Base-by-base conservation (phyloP, 129 eudicot genomes). In the Mikania micrantha region DNA sequence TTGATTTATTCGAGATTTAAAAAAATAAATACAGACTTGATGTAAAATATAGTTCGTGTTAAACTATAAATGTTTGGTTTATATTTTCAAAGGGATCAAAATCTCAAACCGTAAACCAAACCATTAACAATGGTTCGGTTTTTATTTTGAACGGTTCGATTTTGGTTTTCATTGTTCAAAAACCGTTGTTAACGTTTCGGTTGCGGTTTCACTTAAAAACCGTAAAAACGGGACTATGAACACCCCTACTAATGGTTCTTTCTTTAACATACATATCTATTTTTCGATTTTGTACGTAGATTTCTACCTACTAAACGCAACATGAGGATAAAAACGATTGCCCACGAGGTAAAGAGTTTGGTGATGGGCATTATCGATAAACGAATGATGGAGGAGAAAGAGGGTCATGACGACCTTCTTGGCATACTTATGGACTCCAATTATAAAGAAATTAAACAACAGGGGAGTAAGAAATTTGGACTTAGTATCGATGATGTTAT, bases 401-500 rank as follows among this genome's bases (percentile, higher is more conserved):
- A 2, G 21, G 5, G 29, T 9, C 41, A 64, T 0, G 52, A 62
- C 4, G 70, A 64, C 36, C 70, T 64, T 4, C 50, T 64, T 0
- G 16, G 70, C 24, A 42, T 64, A 40, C 54, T 64, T 9, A 24
- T 64, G 38, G 69, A 64, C 20, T 64, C 69, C 5, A 64, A 64
- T 7, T 64, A 64, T 12, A 41, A 52, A 35, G 73, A 68, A 36
- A 53, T 68, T 13, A 36, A 52, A 22, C 64, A 68, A 36, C 61
- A 53, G 0, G 73, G 64, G 22, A n/a, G 36, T 22, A 36, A 8
- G 13, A 50, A 53, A 50, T 48, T 66, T 12, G 73, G 73, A 68
- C 64, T 68, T 32, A 52, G 64, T 52, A 68, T 68, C 3, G 79
- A 79, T 5, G 84, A 83, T n/a, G n/a, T n/a, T n/a, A n/a, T n/a